Conservation (phyloP, 805 yeast species). For the Teunomyces tritomae region DNA sequence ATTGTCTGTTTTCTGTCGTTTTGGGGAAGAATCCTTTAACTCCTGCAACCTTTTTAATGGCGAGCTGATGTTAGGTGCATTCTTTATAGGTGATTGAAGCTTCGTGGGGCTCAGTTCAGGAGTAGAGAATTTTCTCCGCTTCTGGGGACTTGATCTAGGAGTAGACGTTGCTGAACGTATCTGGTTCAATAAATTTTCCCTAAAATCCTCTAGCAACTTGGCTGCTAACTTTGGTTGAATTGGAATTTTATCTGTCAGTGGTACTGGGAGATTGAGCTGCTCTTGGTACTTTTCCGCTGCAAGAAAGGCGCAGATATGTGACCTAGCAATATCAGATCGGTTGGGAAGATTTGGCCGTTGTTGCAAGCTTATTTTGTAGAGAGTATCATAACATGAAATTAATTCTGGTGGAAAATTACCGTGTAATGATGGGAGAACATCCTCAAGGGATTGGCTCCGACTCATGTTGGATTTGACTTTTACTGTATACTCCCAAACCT, state of each 20-base stretch:
- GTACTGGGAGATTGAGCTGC: conserved; percentile 46
- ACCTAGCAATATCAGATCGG: conserved; percentile 61
- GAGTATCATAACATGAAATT: conserved; percentile 38
- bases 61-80: conserved; percentile 32
- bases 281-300: conserved; percentile 51
- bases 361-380: conserved; percentile 53
- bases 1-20: conserved; percentile 4
- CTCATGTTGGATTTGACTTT: neutral
- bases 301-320: conserved; percentile 63
- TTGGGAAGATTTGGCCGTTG: conserved; percentile 48
- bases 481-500: too few relatives aligned
- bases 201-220: conserved; percentile 45
- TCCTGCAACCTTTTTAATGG: conserved; percentile 37
- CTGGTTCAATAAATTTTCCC: conserved; percentile 35
- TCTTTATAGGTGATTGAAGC: conserved; percentile 16
- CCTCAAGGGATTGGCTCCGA: conserved; percentile 35
- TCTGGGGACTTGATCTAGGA: conserved; percentile 18
- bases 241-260: conserved; percentile 54
- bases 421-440: conserved; percentile 48
- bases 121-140: conserved; percentile 5
- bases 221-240: conserved; percentile 46
- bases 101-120: conserved; percentile 4
- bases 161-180: conserved; percentile 13
- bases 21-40: conserved; percentile 11
- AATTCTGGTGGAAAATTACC: conserved; percentile 45